Base-by-base conservation (phyloP, 768 basidiomycete genomes). In the Lentinula guzmanii region DNA sequence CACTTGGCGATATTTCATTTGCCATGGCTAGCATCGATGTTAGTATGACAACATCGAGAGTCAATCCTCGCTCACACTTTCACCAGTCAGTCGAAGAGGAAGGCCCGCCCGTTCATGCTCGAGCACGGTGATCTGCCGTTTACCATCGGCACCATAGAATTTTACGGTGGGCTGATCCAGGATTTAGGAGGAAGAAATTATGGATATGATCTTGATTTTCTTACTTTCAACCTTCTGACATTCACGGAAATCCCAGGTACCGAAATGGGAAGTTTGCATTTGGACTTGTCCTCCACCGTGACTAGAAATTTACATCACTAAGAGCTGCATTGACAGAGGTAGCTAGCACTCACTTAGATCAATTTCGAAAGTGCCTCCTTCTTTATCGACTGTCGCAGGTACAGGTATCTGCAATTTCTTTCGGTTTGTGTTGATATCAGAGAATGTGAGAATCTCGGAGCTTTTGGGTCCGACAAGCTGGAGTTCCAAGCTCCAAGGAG, bases 401-500 rank as follows among this genome's bases (percentile, higher is more conserved):
- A 94, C 87, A 8, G 86, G 84, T 10, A 93, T 76, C 45, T 81
- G 75, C 50, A 93, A 68, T 0, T 76, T 83, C 61, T 84, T 82
- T 64, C 79, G 79, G 3, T 82, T 69, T 0, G 78, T 77, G 48
- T 81, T 76, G 53, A 94, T 86, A 21, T 79, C 81, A 33, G 75
- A 68, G 63, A 91, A 75, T 16, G 74, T 74, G 16, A 91, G 63
- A 10, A 77, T 80, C 63, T 91, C 86, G 1, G 89, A 83, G 39
- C 78, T 81, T 58, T 82, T 82, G 4, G 89, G 86, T 5, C 90
- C 90, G 42, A 91, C 88, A 11, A 93, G 76, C 67, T 93, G 90
- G 24, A 95, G 76, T 52, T 91, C 90, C 33, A 98, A 70, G 66
- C 84, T 91, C 90, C 95, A 96, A 1, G 97, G 96, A 4, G 91